Base-by-base conservation (phyloP, 2,329 filamentous ascomycete species). In the Colletotrichum ledebouriae region DNA sequence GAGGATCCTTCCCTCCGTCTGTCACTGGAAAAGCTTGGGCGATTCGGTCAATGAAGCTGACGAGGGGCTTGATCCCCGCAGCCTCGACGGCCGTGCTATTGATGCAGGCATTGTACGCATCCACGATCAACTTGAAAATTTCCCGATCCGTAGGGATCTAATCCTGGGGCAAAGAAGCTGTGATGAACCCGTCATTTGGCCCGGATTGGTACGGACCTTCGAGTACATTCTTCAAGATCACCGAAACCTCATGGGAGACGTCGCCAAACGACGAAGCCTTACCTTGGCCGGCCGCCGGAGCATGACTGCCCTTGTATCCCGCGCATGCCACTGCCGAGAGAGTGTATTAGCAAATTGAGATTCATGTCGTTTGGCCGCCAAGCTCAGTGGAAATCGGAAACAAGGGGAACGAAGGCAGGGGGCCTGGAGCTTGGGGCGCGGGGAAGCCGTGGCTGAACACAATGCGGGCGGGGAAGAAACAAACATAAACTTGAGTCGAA, bases 41-140 rank as follows among this genome's bases (percentile, higher is more conserved):
- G 39, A 71, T 56, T 42, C 85, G 77, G 13, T 83, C 76, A 20
- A 93, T 78, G 20, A 92, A 77, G 5, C 84, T 76, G n/a, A 83
- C 75, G 46, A 93, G 76, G 3, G 90, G 89, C 64, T 82, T 75
- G 6, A 85, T 79, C 5, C 89, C 90, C 11, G 82, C 75, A 44
- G 84, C 77, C 69, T 85, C 83, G 55, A 91, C 84, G 9, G 79
- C 77, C 5, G 84, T 80, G 73, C 89, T 85, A 73, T 93, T 83
- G 77, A 91, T 84, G 75, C 91, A 94, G 44, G 90, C 85, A 70
- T 87, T 79, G 73, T 92, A 93, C 1, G 85, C 86, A 58, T 83
- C 78, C 74, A 90, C 86, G 72, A 93, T 79, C 76, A 90, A 90
- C 70, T 86, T 78, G 74, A 92, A 92, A 73, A 91, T 93, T 25